Evolutionary conservation across 1,284 basidiomycete genomes (phyloP).

Genomic region (Cutaneotrichosporon spelunceum): DNA sequence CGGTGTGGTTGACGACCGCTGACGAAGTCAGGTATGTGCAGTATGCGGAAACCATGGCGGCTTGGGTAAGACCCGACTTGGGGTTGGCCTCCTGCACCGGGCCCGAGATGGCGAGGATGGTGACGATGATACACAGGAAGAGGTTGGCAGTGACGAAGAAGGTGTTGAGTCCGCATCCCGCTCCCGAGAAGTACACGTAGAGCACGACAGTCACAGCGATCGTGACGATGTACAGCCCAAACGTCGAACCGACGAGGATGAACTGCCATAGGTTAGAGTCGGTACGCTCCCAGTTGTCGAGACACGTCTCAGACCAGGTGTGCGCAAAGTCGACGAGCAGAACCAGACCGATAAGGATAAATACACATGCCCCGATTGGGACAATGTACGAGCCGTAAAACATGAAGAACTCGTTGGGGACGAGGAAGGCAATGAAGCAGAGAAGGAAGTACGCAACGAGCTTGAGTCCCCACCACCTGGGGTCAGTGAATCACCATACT

Average conservation of each 20-base stretch:
- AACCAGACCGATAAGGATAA: slow-evolving; percentile 93
- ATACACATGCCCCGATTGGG: slow-evolving; percentile 84
- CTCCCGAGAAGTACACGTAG: slow-evolving; percentile 85
- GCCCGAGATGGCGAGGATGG: slow-evolving; percentile 78
- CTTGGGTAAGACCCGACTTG: slow-evolving; percentile 89
- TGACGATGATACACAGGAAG: slow-evolving; percentile 72
- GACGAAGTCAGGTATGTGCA: slow-evolving; percentile 95
- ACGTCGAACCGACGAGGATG: slow-evolving; percentile 90
- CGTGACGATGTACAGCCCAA: slow-evolving; percentile 76
- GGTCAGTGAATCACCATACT: slow-evolving; percentile 1
- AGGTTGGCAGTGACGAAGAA: slow-evolving; percentile 97
- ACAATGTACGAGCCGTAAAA: slow-evolving; percentile 82
- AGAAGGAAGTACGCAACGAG: slow-evolving; percentile 74
- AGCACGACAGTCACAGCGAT: slow-evolving; percentile 82
- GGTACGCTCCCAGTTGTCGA: slow-evolving; percentile 89
- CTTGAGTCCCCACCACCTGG: slow-evolving; percentile 98
- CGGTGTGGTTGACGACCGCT: slow-evolving; percentile 87
- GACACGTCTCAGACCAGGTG: slow-evolving; percentile 94
- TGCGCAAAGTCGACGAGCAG: slow-evolving; percentile 98
- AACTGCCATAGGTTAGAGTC: slow-evolving; percentile 92
- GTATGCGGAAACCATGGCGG: slow-evolving; percentile 93
- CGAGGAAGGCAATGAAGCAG: slow-evolving; percentile 83
- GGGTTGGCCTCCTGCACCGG: slow-evolving; percentile 90
- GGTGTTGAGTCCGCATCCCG: slow-evolving; percentile 78
- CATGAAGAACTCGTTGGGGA: slow-evolving; percentile 61